A percentile compares a stretch with the other conserved stretches of the same genome.
Conservation (phyloP, 768 basidiomycete species). For the Pholiota molesta region DNA sequence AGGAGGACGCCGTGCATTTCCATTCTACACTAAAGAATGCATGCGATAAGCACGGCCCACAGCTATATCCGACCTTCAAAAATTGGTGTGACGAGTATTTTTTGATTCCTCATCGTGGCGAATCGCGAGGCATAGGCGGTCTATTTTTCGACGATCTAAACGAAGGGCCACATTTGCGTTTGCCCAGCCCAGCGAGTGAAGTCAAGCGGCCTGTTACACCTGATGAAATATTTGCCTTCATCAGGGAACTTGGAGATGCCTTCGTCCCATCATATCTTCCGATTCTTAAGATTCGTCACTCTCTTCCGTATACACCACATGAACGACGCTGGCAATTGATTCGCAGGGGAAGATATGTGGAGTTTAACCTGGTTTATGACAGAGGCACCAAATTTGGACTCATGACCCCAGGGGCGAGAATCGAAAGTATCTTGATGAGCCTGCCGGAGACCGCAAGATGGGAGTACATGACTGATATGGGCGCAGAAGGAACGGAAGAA, state of each 20-base stretch:
- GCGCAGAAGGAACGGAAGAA: slow-evolving; percentile 67
- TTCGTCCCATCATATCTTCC: slow-evolving; percentile 93
- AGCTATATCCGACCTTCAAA: slow-evolving; percentile 82
- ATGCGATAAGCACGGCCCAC: slow-evolving; percentile 71
- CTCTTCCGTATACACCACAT: slow-evolving; percentile 59
- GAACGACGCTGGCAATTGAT: slow-evolving; percentile 93
- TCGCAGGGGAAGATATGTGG: slow-evolving; percentile 90
- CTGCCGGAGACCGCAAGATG: slow-evolving; percentile 85
- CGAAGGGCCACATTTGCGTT: slow-evolving; percentile 63
- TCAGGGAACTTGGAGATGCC: slow-evolving; percentile 71
- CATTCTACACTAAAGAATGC: slow-evolving; percentile 76
- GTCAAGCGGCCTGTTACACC: slow-evolving; percentile 53
- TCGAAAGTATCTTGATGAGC: slow-evolving; percentile 91
- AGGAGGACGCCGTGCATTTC: slow-evolving; percentile 87
- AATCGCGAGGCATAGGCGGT: slow-evolving; percentile 90
- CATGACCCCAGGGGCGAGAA: slow-evolving; percentile 81
- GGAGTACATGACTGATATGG: slow-evolving; percentile 87
- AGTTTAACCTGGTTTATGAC: slow-evolving; percentile 90
- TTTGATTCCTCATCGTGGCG: slow-evolving; percentile 83
- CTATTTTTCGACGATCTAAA: slow-evolving; percentile 96
- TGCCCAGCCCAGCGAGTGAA: slow-evolving; percentile 42
- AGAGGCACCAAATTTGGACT: slow-evolving; percentile 88
- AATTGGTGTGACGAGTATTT: slow-evolving; percentile 99
- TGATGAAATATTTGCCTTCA: slow-evolving; percentile 76
- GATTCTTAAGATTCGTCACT: slow-evolving; percentile 65